These are phyloP conservation scores for Pluteus cervinus DNA, from an alignment of 768 basidiomycete species.

Conservation along the genomic window DNA sequence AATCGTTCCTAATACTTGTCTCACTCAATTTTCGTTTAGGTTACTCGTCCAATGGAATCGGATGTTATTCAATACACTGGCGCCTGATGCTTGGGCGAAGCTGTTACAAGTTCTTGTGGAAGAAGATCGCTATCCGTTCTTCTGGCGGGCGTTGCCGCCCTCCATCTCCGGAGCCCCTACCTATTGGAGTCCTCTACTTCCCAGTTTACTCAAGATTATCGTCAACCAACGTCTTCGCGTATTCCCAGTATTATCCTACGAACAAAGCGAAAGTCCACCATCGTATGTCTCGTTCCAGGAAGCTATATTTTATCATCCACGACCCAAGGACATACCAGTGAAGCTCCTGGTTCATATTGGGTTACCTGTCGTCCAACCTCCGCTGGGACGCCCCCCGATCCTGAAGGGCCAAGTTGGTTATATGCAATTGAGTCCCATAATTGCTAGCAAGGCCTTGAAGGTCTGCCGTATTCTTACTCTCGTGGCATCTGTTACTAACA, in stretches of 20 bases:
- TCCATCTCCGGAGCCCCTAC: constrained; percentile 20
- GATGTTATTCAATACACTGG: constrained; percentile 35
- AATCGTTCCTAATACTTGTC: too few species aligned
- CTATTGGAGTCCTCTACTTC: constrained; percentile 31
- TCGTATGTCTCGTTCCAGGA: too few species aligned
- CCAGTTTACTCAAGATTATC: constrained; percentile 20
- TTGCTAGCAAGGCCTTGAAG: constrained; percentile 21
- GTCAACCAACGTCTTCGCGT: too few species aligned
- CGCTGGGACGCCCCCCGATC: too few species aligned
- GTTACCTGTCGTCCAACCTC: constrained; percentile 29
- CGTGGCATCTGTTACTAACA: background rate
- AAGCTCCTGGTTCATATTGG: constrained; percentile 24
- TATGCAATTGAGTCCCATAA: constrained; percentile 18
- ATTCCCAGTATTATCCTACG: too few species aligned
- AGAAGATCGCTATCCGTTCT: constrained; percentile 14
- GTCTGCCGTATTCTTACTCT: constrained; percentile 17
- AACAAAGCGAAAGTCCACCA: too few species aligned
- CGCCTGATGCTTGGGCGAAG: constrained; percentile 37
- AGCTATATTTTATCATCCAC: too few species aligned
- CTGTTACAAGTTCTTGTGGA: constrained; percentile 26
- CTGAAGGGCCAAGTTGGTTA: constrained; percentile 22
- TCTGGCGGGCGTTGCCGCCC: constrained; percentile 37
- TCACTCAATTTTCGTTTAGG: too few species aligned
- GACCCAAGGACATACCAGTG: too few species aligned
- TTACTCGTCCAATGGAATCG: constrained; percentile 43